Percentiles rank a stretch among this genome's conserved stretches.
Evolutionary conservation across 1,139 yeast genomes (phyloP).

Genomic region (Pneumocystis oryctolagi): DNA sequence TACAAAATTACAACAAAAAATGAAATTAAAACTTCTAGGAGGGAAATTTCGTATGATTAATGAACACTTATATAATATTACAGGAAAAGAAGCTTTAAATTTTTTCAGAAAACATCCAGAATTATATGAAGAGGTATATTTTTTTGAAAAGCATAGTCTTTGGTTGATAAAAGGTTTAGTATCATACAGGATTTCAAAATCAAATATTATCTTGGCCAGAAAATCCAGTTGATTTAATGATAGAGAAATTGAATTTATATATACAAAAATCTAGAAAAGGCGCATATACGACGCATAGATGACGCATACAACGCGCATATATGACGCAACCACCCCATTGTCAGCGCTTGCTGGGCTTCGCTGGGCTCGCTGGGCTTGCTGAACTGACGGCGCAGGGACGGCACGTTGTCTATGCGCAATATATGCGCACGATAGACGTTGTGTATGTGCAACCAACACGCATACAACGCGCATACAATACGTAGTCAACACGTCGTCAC

Average conservation of each 20-base stretch:
- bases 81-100: slow-evolving; percentile 60
- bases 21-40: slow-evolving; percentile 89
- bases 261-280: no score
- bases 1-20: slow-evolving; percentile 85
- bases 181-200: slow-evolving; percentile 85
- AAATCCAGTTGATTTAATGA: slow-evolving; percentile 85
- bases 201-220: slow-evolving; percentile 98
- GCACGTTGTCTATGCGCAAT: no score
- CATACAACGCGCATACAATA: no score
- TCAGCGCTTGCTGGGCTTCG: no score
- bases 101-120: slow-evolving; percentile 70
- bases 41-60: slow-evolving; percentile 96
- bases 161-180: slow-evolving; percentile 21
- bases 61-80: slow-evolving; percentile 77
- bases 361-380: no score
- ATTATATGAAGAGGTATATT: slow-evolving; percentile 51
- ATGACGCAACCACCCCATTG: no score
- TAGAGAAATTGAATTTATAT: slow-evolving; percentile 43
- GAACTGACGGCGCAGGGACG: no score
- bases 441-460: no score
- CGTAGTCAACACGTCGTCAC: no score
- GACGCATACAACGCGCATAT: no score
- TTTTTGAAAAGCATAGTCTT: not conserved
- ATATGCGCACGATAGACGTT: no score
- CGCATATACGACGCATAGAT: no score